Conservation (phyloP, 768 basidiomycete species). For the Scleroderma bovista region DNA sequence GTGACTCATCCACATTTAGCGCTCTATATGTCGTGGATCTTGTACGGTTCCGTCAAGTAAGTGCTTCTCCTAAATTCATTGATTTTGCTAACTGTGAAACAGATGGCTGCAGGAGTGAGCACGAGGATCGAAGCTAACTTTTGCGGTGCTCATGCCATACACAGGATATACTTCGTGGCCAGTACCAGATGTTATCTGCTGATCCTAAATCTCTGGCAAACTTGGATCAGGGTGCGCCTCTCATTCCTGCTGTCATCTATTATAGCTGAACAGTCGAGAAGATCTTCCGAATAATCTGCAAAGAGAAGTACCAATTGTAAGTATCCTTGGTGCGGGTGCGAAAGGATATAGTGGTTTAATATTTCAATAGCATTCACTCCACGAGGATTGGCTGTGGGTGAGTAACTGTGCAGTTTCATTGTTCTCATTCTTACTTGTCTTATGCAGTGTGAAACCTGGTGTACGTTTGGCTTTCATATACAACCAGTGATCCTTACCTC, state of each 20-base stretch:
- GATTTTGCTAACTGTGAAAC: neutral
- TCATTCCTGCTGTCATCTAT: neutral
- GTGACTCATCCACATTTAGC: slow-evolving; percentile 36
- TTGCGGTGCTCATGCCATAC: neutral
- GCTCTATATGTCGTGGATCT: slow-evolving; percentile 96
- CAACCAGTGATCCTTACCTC: slow-evolving; percentile 2
- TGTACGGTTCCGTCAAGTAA: slow-evolving; percentile 86
- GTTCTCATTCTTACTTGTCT: slow-evolving; percentile 3
- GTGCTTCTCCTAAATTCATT: slow-evolving; percentile 2
- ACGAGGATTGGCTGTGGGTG: slow-evolving; percentile 96
- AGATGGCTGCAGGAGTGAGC: slow-evolving; percentile 57
- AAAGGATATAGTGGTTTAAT: slow-evolving; percentile 2
- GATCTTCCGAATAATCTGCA: slow-evolving; percentile 97
- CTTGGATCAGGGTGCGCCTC: slow-evolving; percentile 74
- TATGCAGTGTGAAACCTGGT: slow-evolving; percentile 94
- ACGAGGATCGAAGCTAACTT: neutral
- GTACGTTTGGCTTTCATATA: slow-evolving; percentile 38
- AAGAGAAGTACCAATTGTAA: slow-evolving; percentile 84
- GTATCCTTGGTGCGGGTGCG: slow-evolving; percentile 26
- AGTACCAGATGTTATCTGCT: slow-evolving; percentile 90
- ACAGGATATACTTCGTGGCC: slow-evolving; percentile 82
- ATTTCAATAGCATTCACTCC: slow-evolving; percentile 64
- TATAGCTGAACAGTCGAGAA: slow-evolving; percentile 20
- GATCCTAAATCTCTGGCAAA: slow-evolving; percentile 94
- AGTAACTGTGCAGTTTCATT: slow-evolving; percentile 17